Conservation (phyloP, 106 monocot genomes). For the Acanthochlamys bracteata region DNA sequence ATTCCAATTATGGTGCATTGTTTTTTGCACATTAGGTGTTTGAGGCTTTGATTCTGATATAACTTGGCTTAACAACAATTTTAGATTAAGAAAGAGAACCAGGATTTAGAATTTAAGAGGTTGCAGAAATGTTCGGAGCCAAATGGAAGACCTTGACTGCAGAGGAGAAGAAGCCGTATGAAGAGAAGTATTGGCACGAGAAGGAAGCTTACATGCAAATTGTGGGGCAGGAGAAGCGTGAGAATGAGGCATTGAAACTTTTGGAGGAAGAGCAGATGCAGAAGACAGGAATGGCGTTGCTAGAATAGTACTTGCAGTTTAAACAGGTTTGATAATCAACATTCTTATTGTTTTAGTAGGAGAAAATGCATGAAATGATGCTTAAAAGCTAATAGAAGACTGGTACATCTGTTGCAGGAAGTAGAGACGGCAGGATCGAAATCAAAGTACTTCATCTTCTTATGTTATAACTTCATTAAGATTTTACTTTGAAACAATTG, state of each 20-base stretch:
- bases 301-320: slow-evolving; percentile 84
- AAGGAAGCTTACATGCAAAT: slow-evolving; percentile 70
- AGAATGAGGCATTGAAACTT: slow-evolving; percentile 84
- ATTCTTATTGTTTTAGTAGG: too few species aligned
- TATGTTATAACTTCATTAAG: not conserved
- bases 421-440: slow-evolving; percentile 39
- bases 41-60: too few species aligned
- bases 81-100: slow-evolving; percentile 61
- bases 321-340: slow-evolving; percentile 27
- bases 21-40: too few species aligned
- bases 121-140: slow-evolving; percentile 51
- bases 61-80: not conserved
- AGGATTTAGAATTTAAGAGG: slow-evolving; percentile 59
- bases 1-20: too few species aligned
- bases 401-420: slow-evolving; percentile 25
- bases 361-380: not conserved
- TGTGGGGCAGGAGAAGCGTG: slow-evolving; percentile 80
- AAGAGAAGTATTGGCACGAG: slow-evolving; percentile 72
- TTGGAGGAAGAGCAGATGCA: slow-evolving; percentile 82
- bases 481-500: not conserved
- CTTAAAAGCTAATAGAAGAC: not conserved
- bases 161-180: slow-evolving; percentile 75
- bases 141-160: slow-evolving; percentile 76
- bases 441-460: slow-evolving; percentile 16
- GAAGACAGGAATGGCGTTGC: slow-evolving; percentile 73